Conservation (phyloP, 768 basidiomycete genomes). For the Suillus subaureus region DNA sequence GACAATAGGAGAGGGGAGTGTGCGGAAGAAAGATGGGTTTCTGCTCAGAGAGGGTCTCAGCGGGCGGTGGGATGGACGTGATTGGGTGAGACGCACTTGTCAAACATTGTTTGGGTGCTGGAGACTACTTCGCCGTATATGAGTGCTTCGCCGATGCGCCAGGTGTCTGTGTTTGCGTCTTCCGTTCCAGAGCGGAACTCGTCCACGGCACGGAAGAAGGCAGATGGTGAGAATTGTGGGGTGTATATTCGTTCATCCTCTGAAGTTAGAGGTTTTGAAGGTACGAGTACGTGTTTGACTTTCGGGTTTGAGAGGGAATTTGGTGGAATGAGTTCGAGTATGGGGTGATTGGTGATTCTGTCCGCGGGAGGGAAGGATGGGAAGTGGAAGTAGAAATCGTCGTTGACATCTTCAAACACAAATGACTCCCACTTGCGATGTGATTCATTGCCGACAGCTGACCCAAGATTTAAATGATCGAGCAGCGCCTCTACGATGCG, state of each 20-base stretch:
- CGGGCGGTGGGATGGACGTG: background rate
- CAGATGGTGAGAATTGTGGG: constrained; percentile 69
- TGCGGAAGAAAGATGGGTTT: constrained; percentile 70
- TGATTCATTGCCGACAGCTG: constrained; percentile 43
- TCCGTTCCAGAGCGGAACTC: constrained; percentile 31
- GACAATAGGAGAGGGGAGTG: constrained; percentile 74
- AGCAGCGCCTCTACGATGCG: constrained; percentile 21
- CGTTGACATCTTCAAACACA: constrained; percentile 63
- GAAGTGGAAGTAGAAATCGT: constrained; percentile 67
- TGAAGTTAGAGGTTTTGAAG: constrained; percentile 47
- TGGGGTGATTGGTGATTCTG: constrained; percentile 19
- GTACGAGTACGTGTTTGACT: constrained; percentile 58
- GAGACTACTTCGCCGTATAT: constrained; percentile 90
- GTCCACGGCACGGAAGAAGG: constrained; percentile 59
- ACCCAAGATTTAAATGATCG: constrained; percentile 41
- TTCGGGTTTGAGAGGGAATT: constrained; percentile 39
- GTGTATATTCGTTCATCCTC: constrained; percentile 45
- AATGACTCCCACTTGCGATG: constrained; percentile 27
- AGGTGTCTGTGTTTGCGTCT: constrained; percentile 31
- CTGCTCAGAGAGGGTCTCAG: constrained; percentile 40
- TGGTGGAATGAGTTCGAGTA: constrained; percentile 19
- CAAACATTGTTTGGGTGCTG: constrained; percentile 93
- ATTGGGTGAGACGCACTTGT: constrained; percentile 61
- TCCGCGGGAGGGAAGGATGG: constrained; percentile 28
- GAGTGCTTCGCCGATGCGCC: constrained; percentile 76